Base-by-base conservation (phyloP, 2,329 filamentous ascomycete species). In the Alternaria atra region DNA sequence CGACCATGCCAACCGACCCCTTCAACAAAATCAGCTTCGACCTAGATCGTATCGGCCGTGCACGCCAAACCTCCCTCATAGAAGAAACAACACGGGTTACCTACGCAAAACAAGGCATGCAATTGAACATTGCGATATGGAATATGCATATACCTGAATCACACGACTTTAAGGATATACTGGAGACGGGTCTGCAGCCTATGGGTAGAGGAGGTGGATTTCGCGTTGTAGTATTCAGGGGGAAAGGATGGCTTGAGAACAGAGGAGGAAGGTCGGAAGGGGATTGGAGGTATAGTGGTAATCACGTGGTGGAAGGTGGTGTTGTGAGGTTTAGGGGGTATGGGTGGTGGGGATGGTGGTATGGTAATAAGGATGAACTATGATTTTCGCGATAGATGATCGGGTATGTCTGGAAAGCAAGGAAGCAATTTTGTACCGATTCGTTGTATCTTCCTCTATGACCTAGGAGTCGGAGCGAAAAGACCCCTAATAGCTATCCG, bases 121-220 rank as follows among this genome's bases (percentile, higher is more conserved):
- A 23, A 5, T 43, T 62, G 37, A 62, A 58, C 12, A 50, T 59
- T 13, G 60, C 51, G 7, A 29, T 62, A 1, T 62, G 60, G 60
- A 59, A 62, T 30, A 62, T 62, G 60, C 60, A 62, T 23, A 39
- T 62, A 35, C 60, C 60, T 6, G 60, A 59, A 39, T 35, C 20
- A 2, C 51, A 58, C 39, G 29, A 58, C 12, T 62, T 62, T 13
- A 30, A 62, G 6, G 27, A 53, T 10, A 62, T 59, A 15, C n/a
- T 62, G 10, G 55, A 55, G 23, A 32, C 44, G 9, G 52, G 46
- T 9, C 30, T 55, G 30, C 44, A 47, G 44, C 58, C 46, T 15
- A 57, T 59, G 55, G 55, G 55, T 2, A 10, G 15, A 5, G 60
- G 60, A 13, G 54, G 54, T 5, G 55, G 55, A 0, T 62, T 58